These are phyloP conservation scores for Pseudotulostoma volvatum DNA, from an alignment of 495 filamentous ascomycete genomes.

Conservation along the genomic window DNA sequence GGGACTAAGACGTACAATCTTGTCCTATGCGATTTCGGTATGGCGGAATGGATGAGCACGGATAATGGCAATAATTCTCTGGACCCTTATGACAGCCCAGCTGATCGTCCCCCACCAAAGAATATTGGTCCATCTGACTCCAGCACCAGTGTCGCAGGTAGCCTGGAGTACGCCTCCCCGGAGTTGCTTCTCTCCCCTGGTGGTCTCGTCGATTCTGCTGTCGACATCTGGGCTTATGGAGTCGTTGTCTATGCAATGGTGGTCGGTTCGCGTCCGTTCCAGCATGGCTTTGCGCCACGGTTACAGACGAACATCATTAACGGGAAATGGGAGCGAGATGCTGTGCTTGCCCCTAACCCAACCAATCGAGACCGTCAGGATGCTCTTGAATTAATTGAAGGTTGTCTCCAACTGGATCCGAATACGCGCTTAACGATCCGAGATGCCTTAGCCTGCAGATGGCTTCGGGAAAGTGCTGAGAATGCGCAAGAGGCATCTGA, in stretches of 20 bases:
- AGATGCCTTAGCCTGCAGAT: slow-evolving; percentile 36
- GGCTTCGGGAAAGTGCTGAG: slow-evolving; percentile 31
- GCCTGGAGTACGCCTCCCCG: slow-evolving; percentile 50
- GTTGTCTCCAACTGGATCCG: slow-evolving; percentile 36
- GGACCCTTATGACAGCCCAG: slow-evolving; percentile 32
- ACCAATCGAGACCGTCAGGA: slow-evolving; percentile 18
- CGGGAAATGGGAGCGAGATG: slow-evolving; percentile 43
- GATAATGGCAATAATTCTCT: slow-evolving; percentile 33
- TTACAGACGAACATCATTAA: slow-evolving; percentile 42
- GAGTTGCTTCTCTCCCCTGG: slow-evolving; percentile 35
- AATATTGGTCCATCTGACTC: slow-evolving; percentile 40
- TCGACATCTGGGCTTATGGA: slow-evolving; percentile 61
- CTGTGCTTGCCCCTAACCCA: slow-evolving; percentile 24
- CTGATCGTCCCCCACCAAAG: slow-evolving; percentile 29
- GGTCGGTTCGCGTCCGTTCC: slow-evolving; percentile 52
- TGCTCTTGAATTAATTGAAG: slow-evolving; percentile 33
- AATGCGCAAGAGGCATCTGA: slow-evolving; percentile 13
- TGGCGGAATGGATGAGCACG: slow-evolving; percentile 52
- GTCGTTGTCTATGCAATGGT: slow-evolving; percentile 47
- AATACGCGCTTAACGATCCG: slow-evolving; percentile 37
- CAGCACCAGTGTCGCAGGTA: slow-evolving; percentile 42
- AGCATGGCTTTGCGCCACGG: slow-evolving; percentile 41
- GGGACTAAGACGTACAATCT: slow-evolving; percentile 36
- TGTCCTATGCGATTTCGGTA: slow-evolving; percentile 58
- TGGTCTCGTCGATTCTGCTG: slow-evolving; percentile 36